Percentiles rank a stretch among this genome's conserved stretches.
Evolutionary conservation across 1,284 basidiomycete species (phyloP).

Genomic region (Fomitopsis betulina): DNA sequence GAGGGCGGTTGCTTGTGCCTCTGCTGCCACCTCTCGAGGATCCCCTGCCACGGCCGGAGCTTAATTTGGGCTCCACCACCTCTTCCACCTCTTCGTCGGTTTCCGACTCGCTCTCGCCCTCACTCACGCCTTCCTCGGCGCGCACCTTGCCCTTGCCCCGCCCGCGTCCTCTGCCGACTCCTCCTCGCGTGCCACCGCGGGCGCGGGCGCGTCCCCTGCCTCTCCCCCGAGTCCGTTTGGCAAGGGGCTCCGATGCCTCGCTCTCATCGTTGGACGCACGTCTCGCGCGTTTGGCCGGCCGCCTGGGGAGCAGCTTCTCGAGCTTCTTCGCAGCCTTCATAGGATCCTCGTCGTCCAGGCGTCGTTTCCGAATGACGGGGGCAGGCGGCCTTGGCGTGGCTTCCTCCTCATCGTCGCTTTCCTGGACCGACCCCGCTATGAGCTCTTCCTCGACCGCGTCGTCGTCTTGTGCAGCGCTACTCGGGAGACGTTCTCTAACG

Average conservation of each 20-base stretch:
- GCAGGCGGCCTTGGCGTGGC: background rate
- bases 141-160: slow-evolving; percentile 1
- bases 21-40: background rate
- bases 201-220: slow-evolving; percentile 6
- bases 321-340: slow-evolving; percentile 17
- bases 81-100: slow-evolving; percentile 1
- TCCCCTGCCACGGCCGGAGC: background rate
- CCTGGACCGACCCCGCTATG: background rate
- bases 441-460: background rate
- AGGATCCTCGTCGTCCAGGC: slow-evolving; percentile 18
- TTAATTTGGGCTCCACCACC: background rate
- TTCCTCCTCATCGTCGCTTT: background rate
- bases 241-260: background rate
- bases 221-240: slow-evolving; percentile 4
- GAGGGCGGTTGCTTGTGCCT: slow-evolving; percentile 10
- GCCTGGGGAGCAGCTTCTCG: slow-evolving; percentile 24
- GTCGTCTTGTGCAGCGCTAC: background rate
- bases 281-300: slow-evolving; percentile 12
- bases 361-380: slow-evolving; percentile 9
- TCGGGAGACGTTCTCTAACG: background rate
- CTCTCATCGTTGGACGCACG: background rate
- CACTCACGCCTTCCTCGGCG: background rate
- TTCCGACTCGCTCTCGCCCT: background rate
- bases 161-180: slow-evolving; percentile 7
- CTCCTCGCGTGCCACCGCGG: slow-evolving; percentile 4